Conservation (phyloP, 2,329 filamentous ascomycete genomes). For the Epichloe aotearoae region DNA sequence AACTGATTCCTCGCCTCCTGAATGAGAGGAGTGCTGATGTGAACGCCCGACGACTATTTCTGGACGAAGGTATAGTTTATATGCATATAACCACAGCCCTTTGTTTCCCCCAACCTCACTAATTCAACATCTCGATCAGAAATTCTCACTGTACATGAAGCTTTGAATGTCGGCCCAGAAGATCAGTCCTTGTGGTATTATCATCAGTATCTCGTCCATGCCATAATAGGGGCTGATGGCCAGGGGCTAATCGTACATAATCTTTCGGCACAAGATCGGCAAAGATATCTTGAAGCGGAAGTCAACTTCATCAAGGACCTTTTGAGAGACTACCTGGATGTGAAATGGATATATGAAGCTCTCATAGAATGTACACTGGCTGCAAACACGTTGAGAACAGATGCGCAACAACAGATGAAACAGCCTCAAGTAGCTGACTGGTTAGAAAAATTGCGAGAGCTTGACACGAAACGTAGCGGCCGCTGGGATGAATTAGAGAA, state of each 20-base stretch:
- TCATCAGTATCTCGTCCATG: slow-evolving; percentile 73
- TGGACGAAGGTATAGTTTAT: slow-evolving; percentile 48
- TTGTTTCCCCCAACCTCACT: background rate
- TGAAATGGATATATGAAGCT: slow-evolving; percentile 82
- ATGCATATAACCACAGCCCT: slow-evolving; percentile 7
- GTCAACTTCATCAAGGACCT: slow-evolving; percentile 60
- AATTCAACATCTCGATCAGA: slow-evolving; percentile 33
- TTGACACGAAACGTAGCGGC: slow-evolving; percentile 63
- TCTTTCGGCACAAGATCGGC: slow-evolving; percentile 46
- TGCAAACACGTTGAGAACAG: slow-evolving; percentile 24
- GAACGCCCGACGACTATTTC: slow-evolving; percentile 48
- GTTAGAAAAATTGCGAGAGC: slow-evolving; percentile 50
- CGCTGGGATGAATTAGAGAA: slow-evolving; percentile 62
- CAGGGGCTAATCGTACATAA: slow-evolving; percentile 5
- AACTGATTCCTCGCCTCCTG: slow-evolving; percentile 65
- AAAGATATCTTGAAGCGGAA: slow-evolving; percentile 54
- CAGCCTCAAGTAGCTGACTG: slow-evolving; percentile 30
- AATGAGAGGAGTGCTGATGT: slow-evolving; percentile 54
- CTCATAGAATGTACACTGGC: slow-evolving; percentile 58
- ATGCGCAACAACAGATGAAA: slow-evolving; percentile 27
- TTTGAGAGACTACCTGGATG: slow-evolving; percentile 41
- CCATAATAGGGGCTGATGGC: slow-evolving; percentile 36
- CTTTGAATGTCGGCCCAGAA: slow-evolving; percentile 77
- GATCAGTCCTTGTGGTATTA: slow-evolving; percentile 98
- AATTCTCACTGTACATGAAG: slow-evolving; percentile 60